Evolutionary conservation across 192 early-diverging fungal genomes (phyloP).

Genomic region (Allomyces macrogynus): DNA sequence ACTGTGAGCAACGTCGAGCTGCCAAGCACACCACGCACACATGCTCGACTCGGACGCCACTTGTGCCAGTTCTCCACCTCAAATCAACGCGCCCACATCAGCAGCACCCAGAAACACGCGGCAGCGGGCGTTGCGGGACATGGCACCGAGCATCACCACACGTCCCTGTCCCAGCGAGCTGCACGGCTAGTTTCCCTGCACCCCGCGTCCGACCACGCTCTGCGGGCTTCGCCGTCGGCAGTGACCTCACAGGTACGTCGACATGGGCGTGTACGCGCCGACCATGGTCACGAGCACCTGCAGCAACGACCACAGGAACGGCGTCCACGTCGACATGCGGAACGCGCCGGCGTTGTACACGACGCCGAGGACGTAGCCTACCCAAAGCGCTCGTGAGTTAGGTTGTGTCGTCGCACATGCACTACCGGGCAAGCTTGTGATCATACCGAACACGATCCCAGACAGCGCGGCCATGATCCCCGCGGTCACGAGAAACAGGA

Average conservation of each 20-base stretch:
- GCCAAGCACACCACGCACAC: too few species aligned
- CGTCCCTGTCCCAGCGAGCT: too few species aligned
- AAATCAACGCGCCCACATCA: too few species aligned
- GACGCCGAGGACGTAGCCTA: constrained; percentile 31
- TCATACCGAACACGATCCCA: constrained; percentile 16
- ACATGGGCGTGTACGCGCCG: constrained; percentile 34
- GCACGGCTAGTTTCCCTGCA: too few species aligned
- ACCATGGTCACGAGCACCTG: constrained; percentile 41
- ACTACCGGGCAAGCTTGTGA: constrained; percentile 12
- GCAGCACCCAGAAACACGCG: too few species aligned
- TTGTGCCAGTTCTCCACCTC: too few species aligned
- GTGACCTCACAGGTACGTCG: constrained; percentile 24
- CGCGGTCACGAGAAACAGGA: constrained; percentile 12
- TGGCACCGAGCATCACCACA: too few species aligned
- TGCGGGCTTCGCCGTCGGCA: not conserved
- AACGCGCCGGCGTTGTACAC: constrained; percentile 41
- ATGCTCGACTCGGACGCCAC: too few species aligned
- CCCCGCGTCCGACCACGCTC: too few species aligned
- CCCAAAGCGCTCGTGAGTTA: not conserved
- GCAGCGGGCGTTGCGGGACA: too few species aligned
- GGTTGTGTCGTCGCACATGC: constrained; percentile 5
- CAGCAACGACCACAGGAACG: constrained; percentile 44
- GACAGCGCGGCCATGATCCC: constrained; percentile 19
- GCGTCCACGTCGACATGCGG: constrained; percentile 51
- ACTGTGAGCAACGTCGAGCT: too few species aligned